phyloP scores from a whole-genome alignment of 371 early-diverging fungal genomes.

The Apophysomyces variabilis region DNA sequence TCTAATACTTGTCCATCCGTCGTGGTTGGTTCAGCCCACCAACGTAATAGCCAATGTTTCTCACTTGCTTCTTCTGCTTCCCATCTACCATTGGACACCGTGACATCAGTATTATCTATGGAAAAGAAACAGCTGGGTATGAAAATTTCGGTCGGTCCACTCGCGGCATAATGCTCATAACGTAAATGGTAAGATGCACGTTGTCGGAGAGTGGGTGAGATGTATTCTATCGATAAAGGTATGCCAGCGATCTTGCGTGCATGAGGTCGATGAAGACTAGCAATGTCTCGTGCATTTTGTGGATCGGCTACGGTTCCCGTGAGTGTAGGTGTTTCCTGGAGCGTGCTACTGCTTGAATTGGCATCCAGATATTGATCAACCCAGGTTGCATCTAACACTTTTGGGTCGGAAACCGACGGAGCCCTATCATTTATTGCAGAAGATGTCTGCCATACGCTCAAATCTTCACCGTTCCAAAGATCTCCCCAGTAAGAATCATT shows the following conservation, averaged over 20 bases:
- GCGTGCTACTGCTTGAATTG: conserved; percentile 9
- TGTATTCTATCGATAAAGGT: conserved; percentile 33
- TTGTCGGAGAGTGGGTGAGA: conserved; percentile 31
- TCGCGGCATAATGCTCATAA: conserved; percentile 8
- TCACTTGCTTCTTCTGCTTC: conserved; percentile 1
- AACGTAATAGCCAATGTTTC: conserved; percentile 25
- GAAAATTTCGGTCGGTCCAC: conserved; percentile 45
- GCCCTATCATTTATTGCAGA: not conserved
- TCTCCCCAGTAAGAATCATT: conserved; percentile 69
- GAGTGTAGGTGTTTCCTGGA: not conserved
- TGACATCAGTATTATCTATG: conserved; percentile 8
- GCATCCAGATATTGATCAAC: not conserved
- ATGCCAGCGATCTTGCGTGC: conserved; percentile 36
- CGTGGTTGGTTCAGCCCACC: conserved; percentile 11
- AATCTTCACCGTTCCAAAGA: conserved; percentile 77
- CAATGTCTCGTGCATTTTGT: conserved; percentile 30
- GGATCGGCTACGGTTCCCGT: not conserved
- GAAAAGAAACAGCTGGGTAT: conserved; percentile 51
- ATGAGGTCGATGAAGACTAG: conserved; percentile 45
- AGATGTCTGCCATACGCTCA: conserved; percentile 50
- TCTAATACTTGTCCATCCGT: not conserved
- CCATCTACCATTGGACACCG: conserved; percentile 21
- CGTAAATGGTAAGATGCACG: conserved; percentile 30
- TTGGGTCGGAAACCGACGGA: not conserved
- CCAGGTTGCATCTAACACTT: conserved; percentile 13